Conservation (phyloP, 2,329 filamentous ascomycete species). For the Diaporthe citrichinensis region DNA sequence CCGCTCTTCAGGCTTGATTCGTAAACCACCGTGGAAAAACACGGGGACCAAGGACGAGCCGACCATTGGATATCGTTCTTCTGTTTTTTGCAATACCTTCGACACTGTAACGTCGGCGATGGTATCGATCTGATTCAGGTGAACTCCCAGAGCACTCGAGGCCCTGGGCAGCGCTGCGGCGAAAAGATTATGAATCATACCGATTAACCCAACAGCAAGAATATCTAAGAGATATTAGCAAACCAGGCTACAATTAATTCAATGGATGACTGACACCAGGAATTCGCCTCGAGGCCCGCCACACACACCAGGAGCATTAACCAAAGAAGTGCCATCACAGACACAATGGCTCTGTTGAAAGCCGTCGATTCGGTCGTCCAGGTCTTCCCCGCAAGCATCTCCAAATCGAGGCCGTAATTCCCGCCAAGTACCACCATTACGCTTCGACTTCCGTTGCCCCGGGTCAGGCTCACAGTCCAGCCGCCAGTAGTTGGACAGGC, state of each 20-base stretch:
- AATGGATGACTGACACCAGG: slow-evolving; percentile 6
- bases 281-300: slow-evolving; percentile 7
- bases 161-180: background rate
- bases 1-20: slow-evolving; percentile 7
- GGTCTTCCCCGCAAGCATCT: slow-evolving; percentile 9
- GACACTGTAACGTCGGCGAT: background rate
- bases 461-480: background rate
- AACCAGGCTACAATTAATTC: background rate
- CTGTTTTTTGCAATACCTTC: slow-evolving; percentile 12
- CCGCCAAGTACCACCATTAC: background rate
- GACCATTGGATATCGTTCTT: slow-evolving; percentile 22
- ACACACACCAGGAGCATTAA: slow-evolving; percentile 11
- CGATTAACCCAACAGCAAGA: slow-evolving; percentile 11
- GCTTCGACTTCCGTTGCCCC: background rate
- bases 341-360: background rate
- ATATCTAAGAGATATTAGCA: background rate
- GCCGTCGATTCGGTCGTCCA: slow-evolving; percentile 4
- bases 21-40: slow-evolving; percentile 4
- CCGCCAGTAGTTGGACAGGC: background rate
- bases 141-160: slow-evolving; percentile 5
- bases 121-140: slow-evolving; percentile 15
- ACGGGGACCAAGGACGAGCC: slow-evolving; percentile 8
- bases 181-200: slow-evolving; percentile 12
- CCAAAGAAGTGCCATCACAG: slow-evolving; percentile 9
- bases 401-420: background rate